These are phyloP conservation scores for Lepidopterella palustris DNA, from an alignment of 495 filamentous ascomycete genomes.

Conservation along the genomic window DNA sequence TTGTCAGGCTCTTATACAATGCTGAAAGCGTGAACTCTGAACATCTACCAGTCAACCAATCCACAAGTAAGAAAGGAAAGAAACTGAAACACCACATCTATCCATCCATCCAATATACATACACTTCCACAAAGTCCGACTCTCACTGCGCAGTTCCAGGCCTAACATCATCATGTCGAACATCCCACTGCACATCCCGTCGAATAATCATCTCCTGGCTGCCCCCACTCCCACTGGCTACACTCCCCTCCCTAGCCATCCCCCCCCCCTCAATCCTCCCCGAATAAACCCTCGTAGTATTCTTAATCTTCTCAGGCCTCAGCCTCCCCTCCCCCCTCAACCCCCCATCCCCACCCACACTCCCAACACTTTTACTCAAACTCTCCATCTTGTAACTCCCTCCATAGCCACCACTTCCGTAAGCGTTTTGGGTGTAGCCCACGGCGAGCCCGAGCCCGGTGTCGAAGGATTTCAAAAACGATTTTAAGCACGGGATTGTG, in stretches of 20 bases:
- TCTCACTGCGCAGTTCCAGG: not conserved
- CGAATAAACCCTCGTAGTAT: constrained; percentile 3
- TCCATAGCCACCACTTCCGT: not conserved
- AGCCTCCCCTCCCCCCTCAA: not conserved
- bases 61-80: no score
- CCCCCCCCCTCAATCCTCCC: no score
- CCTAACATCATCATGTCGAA: constrained; percentile 4
- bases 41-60: no score
- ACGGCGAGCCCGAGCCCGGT: constrained; percentile 9
- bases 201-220: constrained; percentile 22
- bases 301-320: not conserved
- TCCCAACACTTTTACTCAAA: not conserved
- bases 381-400: not conserved
- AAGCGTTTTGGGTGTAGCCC: not conserved
- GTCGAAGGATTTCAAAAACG: constrained; percentile 24
- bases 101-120: no score
- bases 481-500: constrained; percentile 17
- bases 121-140: not conserved
- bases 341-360: not conserved
- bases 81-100: no score
- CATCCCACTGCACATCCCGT: constrained; percentile 21
- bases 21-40: no score
- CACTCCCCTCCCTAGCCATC: no score
- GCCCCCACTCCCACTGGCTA: not conserved
- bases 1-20: no score